A percentile compares a stretch with the other conserved stretches of the same genome.
Evolutionary conservation across 768 basidiomycete genomes (phyloP).

Genomic region (Chlorophyllum brunneum): DNA sequence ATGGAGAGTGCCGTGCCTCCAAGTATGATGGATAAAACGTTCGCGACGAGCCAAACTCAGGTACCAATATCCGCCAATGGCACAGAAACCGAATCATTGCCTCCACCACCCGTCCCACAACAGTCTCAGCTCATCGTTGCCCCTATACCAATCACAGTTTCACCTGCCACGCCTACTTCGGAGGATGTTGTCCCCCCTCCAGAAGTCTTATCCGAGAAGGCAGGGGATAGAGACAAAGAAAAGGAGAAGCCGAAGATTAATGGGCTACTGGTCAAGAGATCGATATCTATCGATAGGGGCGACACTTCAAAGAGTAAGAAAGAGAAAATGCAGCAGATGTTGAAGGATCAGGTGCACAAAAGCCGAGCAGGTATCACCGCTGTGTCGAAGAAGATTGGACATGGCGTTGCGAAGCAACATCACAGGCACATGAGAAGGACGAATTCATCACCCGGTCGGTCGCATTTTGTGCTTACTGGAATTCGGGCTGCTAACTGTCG

Average conservation of each 20-base stretch:
- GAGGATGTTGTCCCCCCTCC: not conserved
- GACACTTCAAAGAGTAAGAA: conserved; percentile 65
- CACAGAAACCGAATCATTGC: too few species aligned
- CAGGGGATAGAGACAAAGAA: too few species aligned
- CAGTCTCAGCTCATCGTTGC: too few species aligned
- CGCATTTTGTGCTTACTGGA: not conserved
- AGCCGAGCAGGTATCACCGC: conserved; percentile 69
- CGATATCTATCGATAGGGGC: conserved; percentile 34
- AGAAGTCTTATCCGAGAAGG: too few species aligned
- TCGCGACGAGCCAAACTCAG: not conserved
- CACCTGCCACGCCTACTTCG: conserved; percentile 52
- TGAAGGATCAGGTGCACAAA: conserved; percentile 72
- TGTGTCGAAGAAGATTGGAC: conserved; percentile 73
- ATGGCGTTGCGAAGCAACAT: conserved; percentile 53
- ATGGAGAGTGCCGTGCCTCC: not conserved
- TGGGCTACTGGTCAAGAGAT: conserved; percentile 26
- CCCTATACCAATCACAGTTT: conserved; percentile 55
- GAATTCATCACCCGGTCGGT: conserved; percentile 66
- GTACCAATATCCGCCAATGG: not conserved
- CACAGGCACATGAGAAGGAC: conserved; percentile 50
- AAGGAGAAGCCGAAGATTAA: too few species aligned
- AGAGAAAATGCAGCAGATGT: conserved; percentile 69
- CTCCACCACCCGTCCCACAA: too few species aligned
- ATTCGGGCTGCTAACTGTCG: not conserved
- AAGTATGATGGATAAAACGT: conserved; percentile 9